These are phyloP conservation scores for Pelargonium australe DNA, from an alignment of 441 rosid species.

Conservation along the genomic window DNA sequence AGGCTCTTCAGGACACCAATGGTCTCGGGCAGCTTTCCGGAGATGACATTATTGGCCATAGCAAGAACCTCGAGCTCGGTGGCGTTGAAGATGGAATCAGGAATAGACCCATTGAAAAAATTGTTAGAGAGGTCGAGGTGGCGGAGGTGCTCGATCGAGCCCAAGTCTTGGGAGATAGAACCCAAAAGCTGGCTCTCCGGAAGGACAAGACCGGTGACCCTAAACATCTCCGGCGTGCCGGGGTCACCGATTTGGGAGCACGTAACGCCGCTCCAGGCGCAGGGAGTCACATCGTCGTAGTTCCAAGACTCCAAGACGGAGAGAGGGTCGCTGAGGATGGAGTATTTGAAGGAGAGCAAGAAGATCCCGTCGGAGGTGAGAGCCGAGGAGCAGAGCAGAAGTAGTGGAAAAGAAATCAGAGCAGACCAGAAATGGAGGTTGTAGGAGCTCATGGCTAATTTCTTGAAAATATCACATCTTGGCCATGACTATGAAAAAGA, in stretches of 20 bases:
- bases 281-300: conserved; percentile 67
- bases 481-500: not conserved
- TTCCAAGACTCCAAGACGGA: conserved; percentile 64
- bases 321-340: conserved; percentile 62
- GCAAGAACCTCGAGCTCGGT: conserved; percentile 54
- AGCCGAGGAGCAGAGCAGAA: not conserved
- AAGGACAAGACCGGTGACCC: conserved; percentile 63
- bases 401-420: not conserved
- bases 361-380: conserved; percentile 44
- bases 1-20: conserved; percentile 37
- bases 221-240: conserved; percentile 39
- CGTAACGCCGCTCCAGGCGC: conserved; percentile 70
- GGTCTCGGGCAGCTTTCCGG: conserved; percentile 47
- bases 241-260: conserved; percentile 42
- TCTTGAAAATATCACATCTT: not conserved
- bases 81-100: conserved; percentile 45
- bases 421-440: not conserved
- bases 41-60: conserved; percentile 52
- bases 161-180: conserved; percentile 48
- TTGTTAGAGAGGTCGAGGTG: conserved; percentile 72
- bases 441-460: not conserved
- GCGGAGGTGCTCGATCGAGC: conserved; percentile 43
- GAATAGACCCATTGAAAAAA: conserved; percentile 63
- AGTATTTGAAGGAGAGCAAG: conserved; percentile 71
- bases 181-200: conserved; percentile 64